phyloP scores from a whole-genome alignment of 2,329 filamentous ascomycete species.

The Xylariaceae sp. region DNA sequence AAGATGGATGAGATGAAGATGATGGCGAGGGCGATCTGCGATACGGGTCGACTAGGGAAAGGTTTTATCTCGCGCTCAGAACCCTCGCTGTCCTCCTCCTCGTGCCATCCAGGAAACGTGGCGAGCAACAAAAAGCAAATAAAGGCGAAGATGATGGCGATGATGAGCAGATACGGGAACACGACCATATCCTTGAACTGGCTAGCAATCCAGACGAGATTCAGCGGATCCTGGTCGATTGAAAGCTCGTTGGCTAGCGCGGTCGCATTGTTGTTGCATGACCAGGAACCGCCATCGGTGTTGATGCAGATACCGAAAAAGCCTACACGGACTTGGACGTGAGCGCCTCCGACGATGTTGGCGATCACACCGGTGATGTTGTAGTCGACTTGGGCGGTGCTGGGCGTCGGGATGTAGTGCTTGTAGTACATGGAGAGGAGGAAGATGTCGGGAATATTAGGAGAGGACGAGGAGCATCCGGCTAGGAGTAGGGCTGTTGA shows the following conservation, averaged over 20 bases:
- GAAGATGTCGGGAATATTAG: conserved; percentile 92
- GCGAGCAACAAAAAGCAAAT: conserved; percentile 90
- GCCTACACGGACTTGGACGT: conserved; percentile 84
- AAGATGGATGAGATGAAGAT: conserved; percentile 76
- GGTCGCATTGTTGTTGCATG: conserved; percentile 97
- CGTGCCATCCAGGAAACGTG: conserved; percentile 96
- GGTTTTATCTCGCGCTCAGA: conserved; percentile 88
- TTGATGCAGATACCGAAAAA: conserved; percentile 98
- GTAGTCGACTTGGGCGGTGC: conserved; percentile 85
- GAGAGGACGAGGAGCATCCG: conserved; percentile 94
- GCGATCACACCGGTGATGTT: conserved; percentile 78
- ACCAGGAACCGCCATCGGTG: conserved; percentile 80
- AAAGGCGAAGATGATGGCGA: conserved; percentile 96
- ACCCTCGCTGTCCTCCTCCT: conserved; percentile 74
- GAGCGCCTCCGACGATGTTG: conserved; percentile 81
- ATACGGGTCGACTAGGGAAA: conserved; percentile 87
- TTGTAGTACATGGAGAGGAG: conserved; percentile 97
- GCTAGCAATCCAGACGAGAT: conserved; percentile 92
- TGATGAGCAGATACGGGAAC: conserved; percentile 95
- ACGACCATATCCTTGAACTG: conserved; percentile 99
- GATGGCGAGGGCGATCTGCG: conserved; percentile 85
- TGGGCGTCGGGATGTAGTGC: conserved; percentile 73
- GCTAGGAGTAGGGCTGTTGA: conserved; percentile 76
- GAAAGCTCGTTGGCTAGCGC: conserved; percentile 82
- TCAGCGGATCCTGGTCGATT: conserved; percentile 90